Base-by-base conservation (phyloP, 2,329 filamentous ascomycete genomes). In the Aureobasidium lini region DNA sequence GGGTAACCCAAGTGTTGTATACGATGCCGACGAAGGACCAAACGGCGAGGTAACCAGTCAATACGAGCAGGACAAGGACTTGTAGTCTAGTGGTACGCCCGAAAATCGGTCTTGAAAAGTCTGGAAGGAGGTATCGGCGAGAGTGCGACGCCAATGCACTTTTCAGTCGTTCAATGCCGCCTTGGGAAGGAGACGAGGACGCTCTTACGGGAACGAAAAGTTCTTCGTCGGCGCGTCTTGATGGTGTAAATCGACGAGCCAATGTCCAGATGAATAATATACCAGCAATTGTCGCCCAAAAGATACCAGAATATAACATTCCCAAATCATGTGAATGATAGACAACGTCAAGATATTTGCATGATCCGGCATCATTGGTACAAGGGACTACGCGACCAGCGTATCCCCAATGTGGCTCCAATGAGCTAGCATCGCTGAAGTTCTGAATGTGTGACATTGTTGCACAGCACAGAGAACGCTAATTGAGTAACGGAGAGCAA, bases 1-100 rank as follows among this genome's bases (percentile, higher is more conserved):
- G 88, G 0, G 86, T 89, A 6, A 87, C 69, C 87, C 88, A 90
- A 11, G 72, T 85, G 44, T 79, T 77, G 72, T 89, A 90, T 6
- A 77, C 72, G 61, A 90, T 86, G 32, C 86, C 87, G 15, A 85
- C 79, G 49, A 90, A 71, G 3, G 73, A 73, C 13, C 13, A 43
- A 13, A 62, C 40, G 11, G 56, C n/a, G 0, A 91, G 75, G 66
- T 92, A 91, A 1, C 67, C 79, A 1, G 76, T 69, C 1, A 91
- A 70, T 7, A 83, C 71, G 0, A 78, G 69, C 2, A 90, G 74
- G 23, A 87, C 76, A 18, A 84, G 65, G 4, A 90, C 78, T 67
- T 91, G 88, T 4, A 89, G 76, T 18, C 87, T 79, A 0, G 85
- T 88, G 1, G 85, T 84, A 61, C 83, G 79, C 29, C 87, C 86